phyloP scores from a whole-genome alignment of 306 rosid genomes.

The Begonia fuchsioides region DNA sequence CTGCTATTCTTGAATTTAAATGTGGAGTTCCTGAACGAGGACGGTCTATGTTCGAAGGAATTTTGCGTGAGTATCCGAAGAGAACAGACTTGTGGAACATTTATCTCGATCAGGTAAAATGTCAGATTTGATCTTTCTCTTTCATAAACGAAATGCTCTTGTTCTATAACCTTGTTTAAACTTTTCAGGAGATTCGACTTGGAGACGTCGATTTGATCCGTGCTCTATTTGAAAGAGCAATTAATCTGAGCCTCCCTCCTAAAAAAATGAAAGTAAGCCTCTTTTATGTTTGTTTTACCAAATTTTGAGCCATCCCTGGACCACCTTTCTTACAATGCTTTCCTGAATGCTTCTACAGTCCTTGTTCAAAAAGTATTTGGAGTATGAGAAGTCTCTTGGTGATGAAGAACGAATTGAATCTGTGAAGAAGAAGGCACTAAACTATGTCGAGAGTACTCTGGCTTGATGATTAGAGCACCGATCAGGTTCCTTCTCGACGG shows the following conservation, averaged over 20 bases:
- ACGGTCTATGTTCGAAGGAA: constrained; percentile 76
- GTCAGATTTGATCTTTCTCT: constrained; percentile 3
- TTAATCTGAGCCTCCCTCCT: constrained; percentile 68
- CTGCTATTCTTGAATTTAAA: constrained; percentile 84
- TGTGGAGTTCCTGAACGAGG: constrained; percentile 74
- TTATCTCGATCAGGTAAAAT: constrained; percentile 83
- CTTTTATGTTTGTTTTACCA: background rate
- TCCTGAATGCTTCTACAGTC: constrained; percentile 36
- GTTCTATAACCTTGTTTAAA: constrained; percentile 1
- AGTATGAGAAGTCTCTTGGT: constrained; percentile 68
- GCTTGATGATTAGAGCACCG: constrained; percentile 18
- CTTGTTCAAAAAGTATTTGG: constrained; percentile 72
- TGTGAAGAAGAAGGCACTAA: constrained; percentile 74
- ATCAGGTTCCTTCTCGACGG: no score
- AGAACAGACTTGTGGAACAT: constrained; percentile 84
- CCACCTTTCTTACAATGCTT: constrained; percentile 2
- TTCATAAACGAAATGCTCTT: background rate
- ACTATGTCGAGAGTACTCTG: constrained; percentile 52
- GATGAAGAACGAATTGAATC: constrained; percentile 54
- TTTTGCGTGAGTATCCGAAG: constrained; percentile 67
- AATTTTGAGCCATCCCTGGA: no score
- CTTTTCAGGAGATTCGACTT: constrained; percentile 62
- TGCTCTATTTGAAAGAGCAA: constrained; percentile 83
- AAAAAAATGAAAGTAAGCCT: constrained; percentile 74
- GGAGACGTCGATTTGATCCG: constrained; percentile 60